Percentiles rank a stretch among this genome's conserved stretches.
These are phyloP conservation scores for Schoenoplectus tabernaemontani DNA, from an alignment of 202 grass and related monocot genomes.

Conservation along the genomic window DNA sequence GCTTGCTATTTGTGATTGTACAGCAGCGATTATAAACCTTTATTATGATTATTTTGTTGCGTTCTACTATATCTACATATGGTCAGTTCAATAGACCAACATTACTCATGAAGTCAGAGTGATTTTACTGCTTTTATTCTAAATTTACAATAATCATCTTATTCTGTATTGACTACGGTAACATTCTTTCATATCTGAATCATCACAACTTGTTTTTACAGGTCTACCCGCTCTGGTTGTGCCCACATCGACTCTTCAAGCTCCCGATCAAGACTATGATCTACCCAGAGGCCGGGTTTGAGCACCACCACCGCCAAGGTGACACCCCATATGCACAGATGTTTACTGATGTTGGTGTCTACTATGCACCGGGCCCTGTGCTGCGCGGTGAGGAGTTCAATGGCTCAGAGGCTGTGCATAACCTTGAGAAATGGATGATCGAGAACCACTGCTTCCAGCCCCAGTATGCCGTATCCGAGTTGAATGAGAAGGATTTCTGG, in stretches of 20 bases:
- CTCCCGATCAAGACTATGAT: constrained; percentile 80
- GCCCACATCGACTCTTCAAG: constrained; percentile 84
- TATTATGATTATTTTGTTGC: neutral
- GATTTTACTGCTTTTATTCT: neutral
- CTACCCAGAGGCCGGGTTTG: constrained; percentile 66
- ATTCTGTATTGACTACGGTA: neutral
- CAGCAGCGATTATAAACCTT: neutral
- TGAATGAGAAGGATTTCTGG: constrained; percentile 94
- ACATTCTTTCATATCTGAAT: neutral
- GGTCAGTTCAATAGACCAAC: neutral
- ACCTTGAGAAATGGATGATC: constrained; percentile 72
- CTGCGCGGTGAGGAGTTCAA: constrained; percentile 58
- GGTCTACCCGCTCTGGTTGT: constrained; percentile 83
- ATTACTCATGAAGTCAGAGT: neutral
- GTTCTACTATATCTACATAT: neutral
- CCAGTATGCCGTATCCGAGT: constrained; percentile 75
- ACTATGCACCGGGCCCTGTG: constrained; percentile 59
- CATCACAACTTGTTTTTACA: constrained; percentile 1
- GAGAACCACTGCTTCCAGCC: constrained; percentile 92
- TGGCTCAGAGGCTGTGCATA: constrained; percentile 43
- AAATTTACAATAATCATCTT: too few relatives aligned
- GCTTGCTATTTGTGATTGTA: neutral
- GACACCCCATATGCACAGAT: constrained; percentile 78
- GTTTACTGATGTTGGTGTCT: constrained; percentile 78
- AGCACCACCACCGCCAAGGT: constrained; percentile 64